Percentiles rank a stretch among this genome's conserved stretches.
phyloP scores from a whole-genome alignment of 129 eudicot genomes.

The Dittrichia graveolens region DNA sequence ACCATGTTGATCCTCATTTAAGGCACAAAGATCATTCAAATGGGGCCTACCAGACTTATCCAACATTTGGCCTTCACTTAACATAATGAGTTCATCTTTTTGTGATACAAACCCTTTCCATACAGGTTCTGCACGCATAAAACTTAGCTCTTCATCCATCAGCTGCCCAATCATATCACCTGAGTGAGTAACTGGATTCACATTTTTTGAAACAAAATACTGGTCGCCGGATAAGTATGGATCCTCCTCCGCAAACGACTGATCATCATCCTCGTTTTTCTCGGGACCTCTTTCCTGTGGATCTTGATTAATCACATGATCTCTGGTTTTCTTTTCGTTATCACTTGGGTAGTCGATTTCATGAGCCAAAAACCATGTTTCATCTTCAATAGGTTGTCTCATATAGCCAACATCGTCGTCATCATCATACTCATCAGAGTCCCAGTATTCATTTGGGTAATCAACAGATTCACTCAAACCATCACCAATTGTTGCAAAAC shows the following conservation, averaged over 20 bases:
- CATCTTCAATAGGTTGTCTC: conserved; percentile 99
- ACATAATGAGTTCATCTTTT: conserved; percentile 71
- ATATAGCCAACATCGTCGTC: conserved; percentile 97
- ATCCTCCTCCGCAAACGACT: conserved; percentile 91
- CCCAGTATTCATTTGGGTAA: conserved; percentile 95
- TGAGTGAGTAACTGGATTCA: conserved; percentile 48
- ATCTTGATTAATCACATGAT: conserved; percentile 61
- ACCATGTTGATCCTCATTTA: conserved; percentile 91
- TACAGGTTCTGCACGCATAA: conserved; percentile 81
- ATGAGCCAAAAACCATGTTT: conserved; percentile 98
- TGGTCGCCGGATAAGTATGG: conserved; percentile 77
- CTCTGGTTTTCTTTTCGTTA: conserved; percentile 77
- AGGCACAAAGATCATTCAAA: conserved; percentile 52
- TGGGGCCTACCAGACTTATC: conserved; percentile 61
- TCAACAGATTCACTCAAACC: conserved; percentile 90
- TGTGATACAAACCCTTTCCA: conserved; percentile 89
- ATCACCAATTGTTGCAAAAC: conserved; percentile 96
- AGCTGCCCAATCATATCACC: conserved; percentile 61
- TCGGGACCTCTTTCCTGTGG: conserved; percentile 62
- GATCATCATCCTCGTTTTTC: conserved; percentile 87
- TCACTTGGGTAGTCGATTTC: conserved; percentile 98
- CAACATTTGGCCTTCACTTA: conserved; percentile 61
- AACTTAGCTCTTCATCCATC: conserved; percentile 77
- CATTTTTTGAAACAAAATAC: conserved; percentile 58
- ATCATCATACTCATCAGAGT: conserved; percentile 96